phyloP scores from a whole-genome alignment of 129 eudicot genomes.

The Cynara cardunculus region DNA sequence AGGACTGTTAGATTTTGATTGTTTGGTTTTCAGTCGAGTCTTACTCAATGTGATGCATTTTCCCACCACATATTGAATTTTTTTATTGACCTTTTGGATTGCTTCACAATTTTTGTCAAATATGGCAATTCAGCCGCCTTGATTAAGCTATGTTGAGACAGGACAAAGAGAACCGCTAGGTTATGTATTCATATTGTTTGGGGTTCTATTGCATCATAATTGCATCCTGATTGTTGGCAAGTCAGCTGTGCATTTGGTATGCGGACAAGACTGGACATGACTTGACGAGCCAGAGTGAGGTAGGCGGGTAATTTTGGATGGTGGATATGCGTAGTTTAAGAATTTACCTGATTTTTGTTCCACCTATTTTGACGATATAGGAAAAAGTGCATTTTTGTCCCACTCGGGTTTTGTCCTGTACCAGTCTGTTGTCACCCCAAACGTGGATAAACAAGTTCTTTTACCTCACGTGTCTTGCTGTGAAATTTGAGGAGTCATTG shows the following conservation, averaged over 20 bases:
- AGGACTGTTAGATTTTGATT: not conserved
- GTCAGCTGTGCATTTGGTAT: not conserved
- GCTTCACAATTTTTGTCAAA: not conserved
- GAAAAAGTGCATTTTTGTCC: not conserved
- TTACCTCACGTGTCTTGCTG: too few species aligned
- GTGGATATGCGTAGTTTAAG: not conserved
- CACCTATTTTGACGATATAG: not conserved
- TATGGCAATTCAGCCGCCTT: not conserved
- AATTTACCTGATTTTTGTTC: not conserved
- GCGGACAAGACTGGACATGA: too few species aligned
- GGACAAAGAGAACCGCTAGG: not conserved
- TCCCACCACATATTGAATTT: not conserved
- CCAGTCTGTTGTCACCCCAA: not conserved
- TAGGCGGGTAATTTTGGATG: not conserved
- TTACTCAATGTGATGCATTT: not conserved
- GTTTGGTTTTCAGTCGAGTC: not conserved
- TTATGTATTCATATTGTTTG: not conserved
- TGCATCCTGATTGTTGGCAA: not conserved
- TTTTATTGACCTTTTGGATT: not conserved
- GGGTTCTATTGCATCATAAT: not conserved
- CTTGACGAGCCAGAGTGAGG: too few species aligned
- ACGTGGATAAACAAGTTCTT: too few species aligned
- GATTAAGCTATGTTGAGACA: not conserved
- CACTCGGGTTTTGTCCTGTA: not conserved
- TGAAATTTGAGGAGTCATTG: not conserved